Conservation (phyloP, 2,329 filamentous ascomycete species). For the Aspergillus felis region DNA sequence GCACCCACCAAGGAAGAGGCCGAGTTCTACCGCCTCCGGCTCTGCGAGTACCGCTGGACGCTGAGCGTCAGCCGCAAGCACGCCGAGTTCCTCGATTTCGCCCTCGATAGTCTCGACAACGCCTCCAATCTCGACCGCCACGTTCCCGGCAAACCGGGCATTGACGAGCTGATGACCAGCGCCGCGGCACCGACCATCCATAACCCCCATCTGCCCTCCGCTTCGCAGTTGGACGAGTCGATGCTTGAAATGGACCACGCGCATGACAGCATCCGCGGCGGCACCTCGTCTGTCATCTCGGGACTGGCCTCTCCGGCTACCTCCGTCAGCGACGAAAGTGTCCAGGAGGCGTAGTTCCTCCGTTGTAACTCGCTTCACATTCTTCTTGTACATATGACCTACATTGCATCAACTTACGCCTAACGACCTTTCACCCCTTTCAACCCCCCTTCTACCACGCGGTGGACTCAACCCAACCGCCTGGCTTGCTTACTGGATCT, state of each 20-base stretch:
- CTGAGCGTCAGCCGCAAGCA: slow-evolving; percentile 79
- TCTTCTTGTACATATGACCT: neutral
- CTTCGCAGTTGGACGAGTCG: slow-evolving; percentile 20
- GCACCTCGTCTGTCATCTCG: slow-evolving; percentile 35
- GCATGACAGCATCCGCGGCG: slow-evolving; percentile 14
- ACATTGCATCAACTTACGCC: neutral
- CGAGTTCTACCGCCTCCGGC: slow-evolving; percentile 80
- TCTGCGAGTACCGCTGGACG: slow-evolving; percentile 93
- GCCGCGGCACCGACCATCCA: slow-evolving; percentile 23
- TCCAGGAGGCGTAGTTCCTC: slow-evolving; percentile 19
- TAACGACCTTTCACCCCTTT: neutral
- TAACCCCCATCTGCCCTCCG: slow-evolving; percentile 14
- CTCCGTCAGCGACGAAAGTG: slow-evolving; percentile 30
- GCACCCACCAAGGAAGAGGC: slow-evolving; percentile 83
- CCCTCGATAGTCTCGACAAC: slow-evolving; percentile 74
- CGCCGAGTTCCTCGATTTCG: slow-evolving; percentile 54
- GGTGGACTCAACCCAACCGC: neutral
- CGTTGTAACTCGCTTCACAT: slow-evolving; percentile 2
- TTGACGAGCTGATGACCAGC: slow-evolving; percentile 43
- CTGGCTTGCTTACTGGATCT: neutral
- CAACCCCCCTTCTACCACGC: neutral
- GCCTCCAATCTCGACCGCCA: slow-evolving; percentile 65
- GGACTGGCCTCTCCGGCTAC: slow-evolving; percentile 37
- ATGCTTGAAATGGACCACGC: slow-evolving; percentile 21
- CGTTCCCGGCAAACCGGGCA: slow-evolving; percentile 66